Evolutionary conservation across 352 stramenopile species (phyloP).

Genomic region (Pythium phragmitis): DNA sequence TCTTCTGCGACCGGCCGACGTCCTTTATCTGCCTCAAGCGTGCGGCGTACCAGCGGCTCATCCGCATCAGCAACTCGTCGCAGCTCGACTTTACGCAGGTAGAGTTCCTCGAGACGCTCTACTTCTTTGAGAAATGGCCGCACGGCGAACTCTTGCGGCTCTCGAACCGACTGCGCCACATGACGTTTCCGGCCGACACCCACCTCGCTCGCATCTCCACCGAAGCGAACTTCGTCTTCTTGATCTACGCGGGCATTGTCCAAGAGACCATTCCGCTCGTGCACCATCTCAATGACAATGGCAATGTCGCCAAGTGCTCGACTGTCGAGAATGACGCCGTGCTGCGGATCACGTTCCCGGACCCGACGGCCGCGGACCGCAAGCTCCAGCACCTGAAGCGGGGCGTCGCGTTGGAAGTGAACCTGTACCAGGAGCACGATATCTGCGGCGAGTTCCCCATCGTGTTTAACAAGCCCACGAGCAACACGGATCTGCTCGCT

Average conservation of each 20-base stretch:
- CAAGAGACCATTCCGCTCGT: constrained; percentile 75
- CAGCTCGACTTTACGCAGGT: constrained; percentile 79
- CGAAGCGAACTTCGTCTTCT: constrained; percentile 72
- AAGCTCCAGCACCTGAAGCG: constrained; percentile 40
- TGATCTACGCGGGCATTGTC: constrained; percentile 77
- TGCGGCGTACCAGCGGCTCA: constrained; percentile 77
- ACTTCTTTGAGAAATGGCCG: constrained; percentile 76
- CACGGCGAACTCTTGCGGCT: constrained; percentile 70
- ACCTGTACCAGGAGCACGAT: constrained; percentile 79
- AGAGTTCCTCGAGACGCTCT: constrained; percentile 82
- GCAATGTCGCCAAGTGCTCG: constrained; percentile 50
- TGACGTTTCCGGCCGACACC: constrained; percentile 61
- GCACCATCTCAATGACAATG: constrained; percentile 64
- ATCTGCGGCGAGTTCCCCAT: constrained; percentile 72
- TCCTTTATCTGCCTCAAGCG: constrained; percentile 88
- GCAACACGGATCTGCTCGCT: constrained; percentile 66
- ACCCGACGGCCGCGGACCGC: constrained; percentile 17
- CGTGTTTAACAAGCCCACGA: constrained; percentile 56
- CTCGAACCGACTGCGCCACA: constrained; percentile 63
- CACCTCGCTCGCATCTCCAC: constrained; percentile 69
- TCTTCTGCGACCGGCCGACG: constrained; percentile 63
- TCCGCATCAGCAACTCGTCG: constrained; percentile 78
- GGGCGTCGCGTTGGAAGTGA: constrained; percentile 66
- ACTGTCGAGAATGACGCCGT: constrained; percentile 39
- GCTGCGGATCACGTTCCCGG: constrained; percentile 28